Percentiles rank a stretch among this genome's conserved stretches.
Conservation (phyloP, 2,329 filamentous ascomycete genomes). For the Fusarium sp. region DNA sequence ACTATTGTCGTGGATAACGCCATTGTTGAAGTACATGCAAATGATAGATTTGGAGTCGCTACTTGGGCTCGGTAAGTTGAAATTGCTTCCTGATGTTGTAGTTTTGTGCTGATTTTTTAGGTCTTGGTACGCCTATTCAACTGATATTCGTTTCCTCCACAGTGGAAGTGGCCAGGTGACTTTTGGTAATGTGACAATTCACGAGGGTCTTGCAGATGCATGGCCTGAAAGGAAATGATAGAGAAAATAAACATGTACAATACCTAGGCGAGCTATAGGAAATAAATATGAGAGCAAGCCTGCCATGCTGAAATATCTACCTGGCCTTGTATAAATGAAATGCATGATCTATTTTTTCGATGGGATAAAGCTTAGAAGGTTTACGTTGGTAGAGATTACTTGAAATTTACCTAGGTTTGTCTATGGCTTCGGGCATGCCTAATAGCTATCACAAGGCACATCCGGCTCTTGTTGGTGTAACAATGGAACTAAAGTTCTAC, state of each 20-base stretch:
- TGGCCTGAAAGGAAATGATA: slow-evolving; percentile 52
- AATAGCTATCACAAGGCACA: no score
- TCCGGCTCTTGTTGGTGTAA: no score
- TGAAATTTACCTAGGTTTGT: no score
- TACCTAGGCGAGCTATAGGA: background rate
- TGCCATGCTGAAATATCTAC: background rate
- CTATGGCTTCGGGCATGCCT: no score
- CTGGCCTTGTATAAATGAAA: background rate
- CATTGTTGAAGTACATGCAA: slow-evolving; percentile 57
- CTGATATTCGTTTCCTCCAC: slow-evolving; percentile 53
- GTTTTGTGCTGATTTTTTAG: slow-evolving; percentile 44
- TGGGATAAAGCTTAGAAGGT: no score
- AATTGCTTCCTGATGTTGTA: background rate
- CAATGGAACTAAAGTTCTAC: no score
- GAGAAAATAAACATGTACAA: background rate
- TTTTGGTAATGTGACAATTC: slow-evolving; percentile 52
- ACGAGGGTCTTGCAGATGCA: slow-evolving; percentile 56
- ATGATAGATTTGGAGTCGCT: slow-evolving; percentile 57
- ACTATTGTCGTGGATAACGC: slow-evolving; percentile 58
- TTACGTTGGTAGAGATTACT: no score
- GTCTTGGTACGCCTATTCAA: slow-evolving; percentile 55
- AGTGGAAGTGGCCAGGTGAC: slow-evolving; percentile 50
- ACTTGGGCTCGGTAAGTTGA: slow-evolving; percentile 59
- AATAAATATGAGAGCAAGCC: background rate
- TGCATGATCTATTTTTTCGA: background rate